Base-by-base conservation (phyloP, 352 stramenopile species). In the Phytopythium montanum region DNA sequence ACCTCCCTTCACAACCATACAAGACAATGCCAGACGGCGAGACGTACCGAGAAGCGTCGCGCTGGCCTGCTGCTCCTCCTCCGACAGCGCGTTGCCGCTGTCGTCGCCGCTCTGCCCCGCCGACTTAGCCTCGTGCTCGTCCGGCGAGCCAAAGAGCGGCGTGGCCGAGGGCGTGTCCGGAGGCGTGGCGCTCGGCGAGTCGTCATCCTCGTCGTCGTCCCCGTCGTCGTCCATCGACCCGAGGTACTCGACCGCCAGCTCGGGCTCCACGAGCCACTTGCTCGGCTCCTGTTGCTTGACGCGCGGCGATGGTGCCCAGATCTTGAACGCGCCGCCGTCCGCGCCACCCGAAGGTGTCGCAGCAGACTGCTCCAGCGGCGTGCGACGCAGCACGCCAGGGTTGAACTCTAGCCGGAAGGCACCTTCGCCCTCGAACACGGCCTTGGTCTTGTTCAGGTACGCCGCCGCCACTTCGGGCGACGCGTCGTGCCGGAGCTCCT, bases 371-470 rank as follows among this genome's bases (percentile, higher is more conserved):
- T 90, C 85, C 23, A 93, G 39, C 28, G 84, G 84, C 1, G 84
- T 95, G 50, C 85, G 85, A 21, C 86, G 82, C 48, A 94, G 38
- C 33, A 95, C 76, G 26, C 86, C 86, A 39, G 86, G 82, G 41
- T 88, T 83, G 54, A 93, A 95, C 62, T 91, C 77, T 12, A 95
- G 77, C n/a, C 86, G 85, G 60, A 90, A 95, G 0, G 85, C 84
- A 48, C 84, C 80, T 67, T 95, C 84, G 2, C 83, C 83, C 62
- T 95, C 85, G 54, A 88, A 93, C 44, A 94, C 82, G 3, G 73
- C 66, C 65, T 94, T 94, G 0, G 84, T 87, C 64, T 89, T 89
- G 48, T 72, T 75, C 34, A 95, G 66, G 52, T 95, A 95, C 33
- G 64, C 64, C 25, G 54, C 64, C 48, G 75, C 71, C 21, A 77